Conservation (phyloP, 306 rosid genomes). For the Quercus parvula region DNA sequence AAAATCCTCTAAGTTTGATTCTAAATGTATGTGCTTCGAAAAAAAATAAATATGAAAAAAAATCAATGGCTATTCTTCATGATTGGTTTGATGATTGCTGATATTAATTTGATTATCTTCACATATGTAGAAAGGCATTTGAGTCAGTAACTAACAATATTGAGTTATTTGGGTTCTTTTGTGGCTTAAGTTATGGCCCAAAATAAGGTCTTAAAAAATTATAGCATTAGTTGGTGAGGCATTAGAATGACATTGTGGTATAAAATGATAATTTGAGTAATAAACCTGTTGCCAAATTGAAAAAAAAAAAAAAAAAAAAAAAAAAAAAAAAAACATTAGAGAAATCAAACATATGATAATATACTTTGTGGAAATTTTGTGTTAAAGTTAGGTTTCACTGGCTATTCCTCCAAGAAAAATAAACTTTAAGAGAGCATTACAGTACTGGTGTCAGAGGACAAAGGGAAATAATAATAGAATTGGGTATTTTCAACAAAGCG, state of each 20-base stretch:
- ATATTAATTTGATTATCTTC: neutral
- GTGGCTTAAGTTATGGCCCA: too few relatives aligned
- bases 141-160: neutral
- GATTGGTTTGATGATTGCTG: neutral
- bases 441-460: slow-evolving; percentile 2
- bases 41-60: neutral
- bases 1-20: neutral
- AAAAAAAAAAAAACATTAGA: neutral
- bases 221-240: neutral
- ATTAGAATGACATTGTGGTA: neutral
- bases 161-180: too few relatives aligned
- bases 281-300: neutral
- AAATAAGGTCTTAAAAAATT: too few relatives aligned
- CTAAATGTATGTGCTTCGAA: neutral
- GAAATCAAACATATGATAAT: slow-evolving; percentile 15
- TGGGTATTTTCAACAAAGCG: slow-evolving; percentile 10
- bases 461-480: slow-evolving; percentile 16
- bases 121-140: neutral
- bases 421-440: neutral
- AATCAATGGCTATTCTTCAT: neutral
- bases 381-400: slow-evolving; percentile 1
- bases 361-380: slow-evolving; percentile 4
- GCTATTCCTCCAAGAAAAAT: neutral
- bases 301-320: neutral
- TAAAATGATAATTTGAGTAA: neutral